Evolutionary conservation across 192 early-diverging fungal species (phyloP).

Genomic region (Mortierella claussenii): DNA sequence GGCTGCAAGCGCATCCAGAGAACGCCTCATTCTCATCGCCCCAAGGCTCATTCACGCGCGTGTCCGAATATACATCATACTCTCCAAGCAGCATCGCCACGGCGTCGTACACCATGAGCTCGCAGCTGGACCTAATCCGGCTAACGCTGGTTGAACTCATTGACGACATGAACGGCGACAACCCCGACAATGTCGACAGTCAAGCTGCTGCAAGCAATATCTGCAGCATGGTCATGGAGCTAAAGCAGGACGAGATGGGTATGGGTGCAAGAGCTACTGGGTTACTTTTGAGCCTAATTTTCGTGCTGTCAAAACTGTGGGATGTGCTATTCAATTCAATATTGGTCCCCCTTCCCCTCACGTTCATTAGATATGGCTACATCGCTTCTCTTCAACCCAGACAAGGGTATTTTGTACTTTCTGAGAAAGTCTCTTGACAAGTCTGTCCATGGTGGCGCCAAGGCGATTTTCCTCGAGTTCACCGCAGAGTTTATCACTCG

Average conservation of each 20-base stretch:
- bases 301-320: too few species aligned
- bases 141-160: constrained; percentile 46
- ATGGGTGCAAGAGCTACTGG: too few species aligned
- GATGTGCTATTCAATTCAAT: too few species aligned
- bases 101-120: constrained; percentile 16
- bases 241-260: constrained; percentile 35
- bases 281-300: too few species aligned
- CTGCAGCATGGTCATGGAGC: constrained; percentile 41
- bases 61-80: not conserved
- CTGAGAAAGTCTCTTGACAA: constrained; percentile 42
- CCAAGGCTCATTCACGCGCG: too few species aligned
- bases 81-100: too few species aligned
- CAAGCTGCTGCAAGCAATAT: constrained; percentile 48
- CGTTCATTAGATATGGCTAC: constrained; percentile 54
- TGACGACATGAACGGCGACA: constrained; percentile 48
- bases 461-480: constrained; percentile 58
- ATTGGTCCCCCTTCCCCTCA: too few species aligned
- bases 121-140: constrained; percentile 44
- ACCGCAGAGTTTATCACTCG: constrained; percentile 54
- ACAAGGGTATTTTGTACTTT: constrained; percentile 58
- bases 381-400: constrained; percentile 54
- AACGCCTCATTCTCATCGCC: too few species aligned
- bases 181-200: constrained; percentile 37
- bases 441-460: constrained; percentile 28
- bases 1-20: too few species aligned